phyloP scores from a whole-genome alignment of 164 flowering plant species.

The Akebia trifoliata region DNA sequence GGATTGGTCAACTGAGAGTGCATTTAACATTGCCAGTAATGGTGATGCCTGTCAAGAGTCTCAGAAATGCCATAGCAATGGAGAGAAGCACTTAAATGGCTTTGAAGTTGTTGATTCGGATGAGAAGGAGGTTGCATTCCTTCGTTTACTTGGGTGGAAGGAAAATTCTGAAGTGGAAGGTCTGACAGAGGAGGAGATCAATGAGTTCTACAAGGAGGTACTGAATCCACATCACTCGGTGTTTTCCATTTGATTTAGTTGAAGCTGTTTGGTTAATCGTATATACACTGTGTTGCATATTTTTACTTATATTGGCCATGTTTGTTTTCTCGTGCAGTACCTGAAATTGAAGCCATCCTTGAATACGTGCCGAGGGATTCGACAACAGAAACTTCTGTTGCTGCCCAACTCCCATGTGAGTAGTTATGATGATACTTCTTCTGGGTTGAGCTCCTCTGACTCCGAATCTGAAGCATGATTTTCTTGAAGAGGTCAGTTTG shows the following conservation, averaged over 20 bases:
- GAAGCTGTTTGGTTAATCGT: background rate
- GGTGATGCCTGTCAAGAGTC: constrained; percentile 32
- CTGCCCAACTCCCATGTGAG: constrained; percentile 21
- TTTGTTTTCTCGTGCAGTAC: constrained; percentile 41
- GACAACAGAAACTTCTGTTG: constrained; percentile 23
- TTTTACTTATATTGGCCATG: no score
- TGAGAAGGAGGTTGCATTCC: constrained; percentile 76
- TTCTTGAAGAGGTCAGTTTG: constrained; percentile 19
- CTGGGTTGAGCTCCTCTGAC: constrained; percentile 38
- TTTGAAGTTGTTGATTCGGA: constrained; percentile 31
- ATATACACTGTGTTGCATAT: no score
- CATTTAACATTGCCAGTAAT: constrained; percentile 26
- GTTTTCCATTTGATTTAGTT: background rate
- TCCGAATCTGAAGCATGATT: constrained; percentile 43
- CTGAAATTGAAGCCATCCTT: constrained; percentile 34
- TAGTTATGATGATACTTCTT: constrained; percentile 19
- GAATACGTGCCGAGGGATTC: constrained; percentile 25
- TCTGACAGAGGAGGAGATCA: constrained; percentile 87
- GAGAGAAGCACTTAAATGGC: constrained; percentile 24
- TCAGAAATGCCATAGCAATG: constrained; percentile 20
- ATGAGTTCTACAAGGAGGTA: constrained; percentile 60
- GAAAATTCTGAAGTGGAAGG: constrained; percentile 72
- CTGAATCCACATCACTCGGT: background rate
- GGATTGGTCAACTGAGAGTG: constrained; percentile 29
- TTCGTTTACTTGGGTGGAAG: constrained; percentile 93